Evolutionary conservation across 2,329 filamentous ascomycete species (phyloP).

Genomic region (Ophiosphaerella korrae): DNA sequence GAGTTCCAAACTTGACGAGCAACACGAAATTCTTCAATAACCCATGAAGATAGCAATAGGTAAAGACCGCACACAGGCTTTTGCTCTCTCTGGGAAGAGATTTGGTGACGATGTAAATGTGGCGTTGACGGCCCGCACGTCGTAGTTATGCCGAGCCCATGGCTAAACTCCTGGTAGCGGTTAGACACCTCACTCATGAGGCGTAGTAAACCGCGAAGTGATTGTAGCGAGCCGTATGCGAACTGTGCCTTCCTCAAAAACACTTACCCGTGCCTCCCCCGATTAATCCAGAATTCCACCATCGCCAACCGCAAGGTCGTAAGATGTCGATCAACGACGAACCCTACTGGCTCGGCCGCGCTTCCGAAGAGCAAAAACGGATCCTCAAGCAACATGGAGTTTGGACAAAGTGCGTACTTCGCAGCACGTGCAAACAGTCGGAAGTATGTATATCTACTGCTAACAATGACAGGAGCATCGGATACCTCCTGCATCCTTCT

Average conservation of each 20-base stretch:
- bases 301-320: neutral
- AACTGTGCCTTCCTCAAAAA: neutral
- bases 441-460: slow-evolving; percentile 3
- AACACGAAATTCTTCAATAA: too few relatives aligned
- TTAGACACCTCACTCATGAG: too few relatives aligned
- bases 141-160: too few relatives aligned
- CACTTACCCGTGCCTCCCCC: neutral
- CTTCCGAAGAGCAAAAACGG: slow-evolving; percentile 33
- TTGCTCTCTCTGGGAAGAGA: too few relatives aligned
- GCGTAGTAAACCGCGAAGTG: too few relatives aligned
- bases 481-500: slow-evolving; percentile 34
- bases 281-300: neutral
- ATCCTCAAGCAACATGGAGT: slow-evolving; percentile 32
- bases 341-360: slow-evolving; percentile 37
- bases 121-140: too few relatives aligned
- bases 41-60: too few relatives aligned
- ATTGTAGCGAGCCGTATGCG: too few relatives aligned
- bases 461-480: slow-evolving; percentile 20
- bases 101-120: too few relatives aligned
- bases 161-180: too few relatives aligned
- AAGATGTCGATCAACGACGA: slow-evolving; percentile 13
- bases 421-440: neutral
- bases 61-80: too few relatives aligned
- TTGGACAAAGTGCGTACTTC: slow-evolving; percentile 29
- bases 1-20: too few relatives aligned